Evolutionary conservation across 306 rosid genomes (phyloP).

Genomic region (Citrullus mucosospermus): DNA sequence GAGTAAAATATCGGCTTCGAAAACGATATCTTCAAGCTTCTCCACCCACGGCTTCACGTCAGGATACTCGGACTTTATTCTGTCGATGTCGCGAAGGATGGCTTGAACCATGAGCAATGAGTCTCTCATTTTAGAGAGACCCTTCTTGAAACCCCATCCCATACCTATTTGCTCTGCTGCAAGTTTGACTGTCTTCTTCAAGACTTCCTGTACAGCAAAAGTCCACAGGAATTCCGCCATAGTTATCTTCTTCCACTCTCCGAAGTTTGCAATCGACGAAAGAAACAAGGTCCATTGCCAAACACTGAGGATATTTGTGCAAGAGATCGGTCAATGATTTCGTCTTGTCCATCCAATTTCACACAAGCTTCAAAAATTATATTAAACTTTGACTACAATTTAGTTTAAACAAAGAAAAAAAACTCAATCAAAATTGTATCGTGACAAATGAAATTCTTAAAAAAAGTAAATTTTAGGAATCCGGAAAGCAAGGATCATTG

Average conservation of each 20-base stretch:
- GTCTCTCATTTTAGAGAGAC: background rate
- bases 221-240: background rate
- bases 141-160: background rate
- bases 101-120: background rate
- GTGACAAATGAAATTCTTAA: no score
- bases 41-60: background rate
- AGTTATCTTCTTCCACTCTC: background rate
- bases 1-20: constrained; percentile 1
- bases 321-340: background rate
- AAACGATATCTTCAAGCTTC: background rate
- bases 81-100: background rate
- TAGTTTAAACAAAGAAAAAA: no score
- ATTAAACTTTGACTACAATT: no score
- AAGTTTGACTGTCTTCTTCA: background rate
- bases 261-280: background rate
- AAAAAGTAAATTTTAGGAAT: no score
- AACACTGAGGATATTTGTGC: background rate
- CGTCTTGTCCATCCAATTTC: no score
- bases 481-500: no score
- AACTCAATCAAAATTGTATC: no score
- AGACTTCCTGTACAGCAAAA: background rate
- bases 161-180: background rate
- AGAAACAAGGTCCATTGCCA: background rate
- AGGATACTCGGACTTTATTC: background rate
- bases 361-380: background rate